Conservation (phyloP, 2,329 filamentous ascomycete genomes). For the Xylariaceae sp. region DNA sequence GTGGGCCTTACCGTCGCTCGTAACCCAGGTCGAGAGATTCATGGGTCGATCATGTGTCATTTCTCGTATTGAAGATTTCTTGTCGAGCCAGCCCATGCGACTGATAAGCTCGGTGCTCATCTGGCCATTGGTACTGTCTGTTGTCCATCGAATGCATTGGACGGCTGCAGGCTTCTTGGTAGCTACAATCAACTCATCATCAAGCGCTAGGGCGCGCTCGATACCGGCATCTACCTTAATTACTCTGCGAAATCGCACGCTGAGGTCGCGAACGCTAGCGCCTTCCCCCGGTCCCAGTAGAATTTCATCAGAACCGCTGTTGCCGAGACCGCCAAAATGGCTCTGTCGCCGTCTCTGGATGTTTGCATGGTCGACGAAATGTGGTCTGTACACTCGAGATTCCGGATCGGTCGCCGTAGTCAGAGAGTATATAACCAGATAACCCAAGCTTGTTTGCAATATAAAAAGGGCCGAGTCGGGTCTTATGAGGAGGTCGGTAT, state of each 20-base stretch:
- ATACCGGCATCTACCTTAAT: slow-evolving; percentile 98
- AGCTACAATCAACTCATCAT: slow-evolving; percentile 87
- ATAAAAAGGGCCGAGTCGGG: slow-evolving; percentile 91
- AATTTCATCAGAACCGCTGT: slow-evolving; percentile 54
- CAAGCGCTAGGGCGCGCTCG: slow-evolving; percentile 76
- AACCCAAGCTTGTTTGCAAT: slow-evolving; percentile 78
- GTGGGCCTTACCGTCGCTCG: slow-evolving; percentile 79
- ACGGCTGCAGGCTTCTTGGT: slow-evolving; percentile 89
- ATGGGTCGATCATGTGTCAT: slow-evolving; percentile 95
- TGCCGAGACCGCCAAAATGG: slow-evolving; percentile 52
- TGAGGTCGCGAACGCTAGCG: slow-evolving; percentile 75
- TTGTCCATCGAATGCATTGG: slow-evolving; percentile 92
- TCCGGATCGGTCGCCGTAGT: slow-evolving; percentile 78
- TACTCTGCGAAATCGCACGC: slow-evolving; percentile 90
- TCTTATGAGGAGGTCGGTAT: slow-evolving; percentile 76
- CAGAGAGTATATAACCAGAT: slow-evolving; percentile 89
- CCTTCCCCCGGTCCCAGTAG: slow-evolving; percentile 76
- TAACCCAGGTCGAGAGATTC: slow-evolving; percentile 92
- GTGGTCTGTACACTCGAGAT: slow-evolving; percentile 77
- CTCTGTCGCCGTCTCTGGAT: slow-evolving; percentile 57
- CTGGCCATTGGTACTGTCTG: slow-evolving; percentile 73
- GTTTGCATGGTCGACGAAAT: slow-evolving; percentile 64
- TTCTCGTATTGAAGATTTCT: slow-evolving; percentile 68
- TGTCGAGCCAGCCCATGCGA: slow-evolving; percentile 79
- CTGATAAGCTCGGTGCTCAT: slow-evolving; percentile 86